Evolutionary conservation across 2,329 filamentous ascomycete genomes (phyloP), one percentile per base, ranked within the genome.

Genomic region (Gnomoniopsis smithogilvyi): DNA sequence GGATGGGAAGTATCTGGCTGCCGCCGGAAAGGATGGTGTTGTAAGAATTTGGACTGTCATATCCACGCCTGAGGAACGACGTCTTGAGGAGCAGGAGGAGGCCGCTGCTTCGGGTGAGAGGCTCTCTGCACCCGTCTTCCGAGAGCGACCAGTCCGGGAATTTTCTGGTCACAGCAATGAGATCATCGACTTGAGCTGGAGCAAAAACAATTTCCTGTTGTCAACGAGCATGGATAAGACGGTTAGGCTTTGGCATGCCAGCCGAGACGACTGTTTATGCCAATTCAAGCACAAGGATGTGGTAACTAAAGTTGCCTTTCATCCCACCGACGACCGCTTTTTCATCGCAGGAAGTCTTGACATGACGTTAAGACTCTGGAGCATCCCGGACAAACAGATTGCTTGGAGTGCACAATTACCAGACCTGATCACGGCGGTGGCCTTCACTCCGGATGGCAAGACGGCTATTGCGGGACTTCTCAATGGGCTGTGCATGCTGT

Each of bases 141-240:
- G 87, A 63, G 84, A 85, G 52, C 89, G 90, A 67, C 91, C 93
- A 0, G 72, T 91, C 11, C 84, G 88, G 57, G 90, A 96, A 68
- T 97, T 95, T 64, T 77, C 83, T 56, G 93, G 92, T 4, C 95
- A 99, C 70, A 88, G 85, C 0, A 88, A 89, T 17, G 93, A 96
- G 65, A 86, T 99, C 6, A 76, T 99, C 64, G 94, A 96, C 70
- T 73, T 99, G 61, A 96, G 91, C 71, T 99, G 95, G 95, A 98
- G 94, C 77, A 99, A 98, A 80, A 99, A 99, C 74, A 96, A 96
- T 72, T 99, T 99, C 66, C 74, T 99, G 30, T 80, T 99, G 17
- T 97, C 94, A 3, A 96, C 93, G 0, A 96, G 93, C 0, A 97
- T 98, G 92, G 95, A 99, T 72, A 97, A 97, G 77, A 96, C 93